Evolutionary conservation across 139 green algal genomes (phyloP).

Genomic region (Asterochloris sp.): DNA sequence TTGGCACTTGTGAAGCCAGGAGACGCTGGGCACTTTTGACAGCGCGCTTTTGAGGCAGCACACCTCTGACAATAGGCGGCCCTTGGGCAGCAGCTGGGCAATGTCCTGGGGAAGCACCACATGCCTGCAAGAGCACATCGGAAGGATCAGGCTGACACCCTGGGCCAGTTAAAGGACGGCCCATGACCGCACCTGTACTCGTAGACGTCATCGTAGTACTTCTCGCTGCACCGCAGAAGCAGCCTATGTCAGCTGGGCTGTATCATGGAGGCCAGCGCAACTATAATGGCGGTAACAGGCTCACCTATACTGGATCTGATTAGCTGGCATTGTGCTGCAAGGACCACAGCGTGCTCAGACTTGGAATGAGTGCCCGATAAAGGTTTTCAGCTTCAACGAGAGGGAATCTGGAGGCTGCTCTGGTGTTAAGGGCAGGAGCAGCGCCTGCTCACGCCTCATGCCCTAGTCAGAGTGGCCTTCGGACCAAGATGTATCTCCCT

Average conservation of each 20-base stretch:
- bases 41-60: neutral
- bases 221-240: conserved; percentile 58
- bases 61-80: conserved; percentile 89
- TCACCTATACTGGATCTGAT: conserved; percentile 57
- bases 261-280: no score
- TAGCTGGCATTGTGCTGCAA: conserved; percentile 25
- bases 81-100: conserved; percentile 85
- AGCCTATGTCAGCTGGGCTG: no score
- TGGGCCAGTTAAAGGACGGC: neutral
- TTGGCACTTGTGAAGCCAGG: no score
- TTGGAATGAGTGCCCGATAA: neutral
- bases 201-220: conserved; percentile 96
- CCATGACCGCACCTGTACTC: conserved; percentile 73
- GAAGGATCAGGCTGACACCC: neutral
- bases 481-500: no score
- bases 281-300: no score
- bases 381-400: neutral
- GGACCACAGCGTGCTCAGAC: neutral
- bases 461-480: neutral
- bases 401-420: neutral
- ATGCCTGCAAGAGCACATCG: conserved; percentile 64
- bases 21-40: no score
- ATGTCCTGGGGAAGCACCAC: conserved; percentile 93
- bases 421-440: neutral
- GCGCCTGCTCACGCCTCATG: neutral